phyloP scores from a whole-genome alignment of 768 basidiomycete species.

The Termitomyces sp. region DNA sequence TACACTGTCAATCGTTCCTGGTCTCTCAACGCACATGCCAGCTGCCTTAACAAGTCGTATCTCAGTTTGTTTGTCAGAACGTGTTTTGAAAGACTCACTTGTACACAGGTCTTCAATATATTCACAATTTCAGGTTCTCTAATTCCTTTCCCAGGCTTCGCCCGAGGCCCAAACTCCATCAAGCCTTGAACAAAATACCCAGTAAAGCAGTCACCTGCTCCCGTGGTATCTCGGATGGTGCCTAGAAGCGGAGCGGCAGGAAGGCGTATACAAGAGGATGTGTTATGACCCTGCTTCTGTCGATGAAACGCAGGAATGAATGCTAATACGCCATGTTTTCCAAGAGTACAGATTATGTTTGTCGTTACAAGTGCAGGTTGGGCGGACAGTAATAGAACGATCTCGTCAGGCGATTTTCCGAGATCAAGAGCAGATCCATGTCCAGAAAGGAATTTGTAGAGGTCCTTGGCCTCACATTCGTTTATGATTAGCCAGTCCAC shows the following conservation, averaged over 20 bases:
- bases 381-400: slow-evolving; percentile 16
- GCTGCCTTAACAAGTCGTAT: slow-evolving; percentile 36
- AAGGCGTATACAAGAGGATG: slow-evolving; percentile 27
- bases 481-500: slow-evolving; percentile 56
- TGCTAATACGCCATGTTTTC: slow-evolving; percentile 43
- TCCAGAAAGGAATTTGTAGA: slow-evolving; percentile 23
- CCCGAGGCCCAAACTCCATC: slow-evolving; percentile 32
- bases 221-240: slow-evolving; percentile 46
- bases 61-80: background rate
- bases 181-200: slow-evolving; percentile 55
- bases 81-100: slow-evolving; percentile 23
- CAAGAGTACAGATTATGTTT: slow-evolving; percentile 54
- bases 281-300: slow-evolving; percentile 11
- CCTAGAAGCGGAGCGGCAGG: slow-evolving; percentile 41
- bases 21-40: slow-evolving; percentile 54
- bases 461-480: slow-evolving; percentile 37
- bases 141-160: slow-evolving; percentile 21
- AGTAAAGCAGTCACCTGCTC: slow-evolving; percentile 61
- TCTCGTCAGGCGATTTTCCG: background rate
- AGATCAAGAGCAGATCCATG: slow-evolving; percentile 6
- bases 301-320: slow-evolving; percentile 25
- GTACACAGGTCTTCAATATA: slow-evolving; percentile 33
- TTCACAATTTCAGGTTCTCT: slow-evolving; percentile 23
- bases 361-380: slow-evolving; percentile 25
- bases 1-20: slow-evolving; percentile 54